Evolutionary conservation across 805 yeast genomes (phyloP).

Genomic region (Hanseniaspora clermontiae): DNA sequence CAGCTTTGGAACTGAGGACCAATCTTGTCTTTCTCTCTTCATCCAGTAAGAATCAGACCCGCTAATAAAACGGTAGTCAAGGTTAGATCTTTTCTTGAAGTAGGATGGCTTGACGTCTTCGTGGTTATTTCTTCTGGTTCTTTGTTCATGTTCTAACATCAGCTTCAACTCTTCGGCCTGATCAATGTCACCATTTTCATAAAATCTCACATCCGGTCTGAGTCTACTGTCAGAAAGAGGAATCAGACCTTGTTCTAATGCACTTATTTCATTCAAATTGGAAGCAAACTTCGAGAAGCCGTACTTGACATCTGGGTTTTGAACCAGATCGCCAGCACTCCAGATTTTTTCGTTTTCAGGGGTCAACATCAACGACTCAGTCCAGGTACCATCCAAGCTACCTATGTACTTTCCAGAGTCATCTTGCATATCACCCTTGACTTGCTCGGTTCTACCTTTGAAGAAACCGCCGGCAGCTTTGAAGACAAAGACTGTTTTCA

Average conservation of each 20-base stretch:
- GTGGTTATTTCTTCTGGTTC: slow-evolving; percentile 53
- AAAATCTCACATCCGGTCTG: slow-evolving; percentile 71
- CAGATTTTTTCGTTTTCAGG: slow-evolving; percentile 38
- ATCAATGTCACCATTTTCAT: slow-evolving; percentile 57
- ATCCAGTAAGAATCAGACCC: slow-evolving; percentile 70
- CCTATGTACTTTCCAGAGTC: not conserved
- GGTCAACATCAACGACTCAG: slow-evolving; percentile 42
- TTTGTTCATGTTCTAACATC: slow-evolving; percentile 63
- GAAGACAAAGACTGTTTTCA: slow-evolving; percentile 29
- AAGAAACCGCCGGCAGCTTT: slow-evolving; percentile 77
- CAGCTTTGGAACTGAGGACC: slow-evolving; percentile 43
- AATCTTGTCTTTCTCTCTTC: slow-evolving; percentile 49
- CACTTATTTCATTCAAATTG: slow-evolving; percentile 64
- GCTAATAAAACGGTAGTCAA: slow-evolving; percentile 39
- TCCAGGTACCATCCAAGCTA: slow-evolving; percentile 63
- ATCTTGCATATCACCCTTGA: slow-evolving; percentile 29
- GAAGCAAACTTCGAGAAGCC: slow-evolving; percentile 83
- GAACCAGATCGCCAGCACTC: slow-evolving; percentile 55
- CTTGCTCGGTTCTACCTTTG: slow-evolving; percentile 65
- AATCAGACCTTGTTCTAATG: slow-evolving; percentile 46
- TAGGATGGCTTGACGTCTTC: slow-evolving; percentile 47
- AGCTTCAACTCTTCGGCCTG: slow-evolving; percentile 61
- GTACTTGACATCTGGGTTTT: slow-evolving; percentile 48
- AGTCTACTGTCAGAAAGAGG: slow-evolving; percentile 84
- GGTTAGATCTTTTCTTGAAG: slow-evolving; percentile 36